A percentile compares a stretch with the other conserved stretches of the same genome.
Conservation (phyloP, 2,329 filamentous ascomycete species). For the Periconia macrospinosa region DNA sequence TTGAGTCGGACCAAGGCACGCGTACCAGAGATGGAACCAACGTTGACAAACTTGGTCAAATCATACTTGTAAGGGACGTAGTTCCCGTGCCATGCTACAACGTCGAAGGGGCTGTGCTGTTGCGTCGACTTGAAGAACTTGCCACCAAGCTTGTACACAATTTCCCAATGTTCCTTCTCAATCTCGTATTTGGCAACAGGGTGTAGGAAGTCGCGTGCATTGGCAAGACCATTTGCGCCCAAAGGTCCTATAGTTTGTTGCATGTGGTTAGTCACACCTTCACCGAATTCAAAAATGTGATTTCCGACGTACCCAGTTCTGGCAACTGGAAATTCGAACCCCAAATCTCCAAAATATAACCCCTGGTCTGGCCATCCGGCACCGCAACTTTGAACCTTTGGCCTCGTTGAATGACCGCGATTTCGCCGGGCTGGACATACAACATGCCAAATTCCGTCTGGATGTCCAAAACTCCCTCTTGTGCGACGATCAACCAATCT, state of each 20-base stretch:
- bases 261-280: no score
- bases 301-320: slow-evolving; percentile 29
- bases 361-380: slow-evolving; percentile 62
- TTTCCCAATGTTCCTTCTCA: slow-evolving; percentile 46
- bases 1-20: background rate
- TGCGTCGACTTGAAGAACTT: slow-evolving; percentile 67
- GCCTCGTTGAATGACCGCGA: slow-evolving; percentile 74
- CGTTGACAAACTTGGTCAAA: slow-evolving; percentile 73
- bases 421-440: slow-evolving; percentile 76
- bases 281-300: background rate
- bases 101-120: slow-evolving; percentile 73
- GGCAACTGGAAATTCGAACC: slow-evolving; percentile 43
- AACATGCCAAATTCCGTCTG: slow-evolving; percentile 76
- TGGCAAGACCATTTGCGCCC: slow-evolving; percentile 45
- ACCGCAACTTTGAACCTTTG: slow-evolving; percentile 74
- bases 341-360: slow-evolving; percentile 65
- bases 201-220: slow-evolving; percentile 67
- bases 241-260: slow-evolving; percentile 21
- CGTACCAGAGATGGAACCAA: slow-evolving; percentile 64
- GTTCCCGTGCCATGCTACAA: slow-evolving; percentile 79
- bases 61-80: slow-evolving; percentile 81
- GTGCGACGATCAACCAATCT: slow-evolving; percentile 75
- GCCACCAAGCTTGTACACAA: slow-evolving; percentile 61
- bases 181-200: slow-evolving; percentile 69
- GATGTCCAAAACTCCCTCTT: slow-evolving; percentile 74